A percentile compares a stretch with the other conserved stretches of the same genome.
phyloP scores from a whole-genome alignment of 2,329 filamentous ascomycete genomes.

The Acephala macrosclerotiorum region DNA sequence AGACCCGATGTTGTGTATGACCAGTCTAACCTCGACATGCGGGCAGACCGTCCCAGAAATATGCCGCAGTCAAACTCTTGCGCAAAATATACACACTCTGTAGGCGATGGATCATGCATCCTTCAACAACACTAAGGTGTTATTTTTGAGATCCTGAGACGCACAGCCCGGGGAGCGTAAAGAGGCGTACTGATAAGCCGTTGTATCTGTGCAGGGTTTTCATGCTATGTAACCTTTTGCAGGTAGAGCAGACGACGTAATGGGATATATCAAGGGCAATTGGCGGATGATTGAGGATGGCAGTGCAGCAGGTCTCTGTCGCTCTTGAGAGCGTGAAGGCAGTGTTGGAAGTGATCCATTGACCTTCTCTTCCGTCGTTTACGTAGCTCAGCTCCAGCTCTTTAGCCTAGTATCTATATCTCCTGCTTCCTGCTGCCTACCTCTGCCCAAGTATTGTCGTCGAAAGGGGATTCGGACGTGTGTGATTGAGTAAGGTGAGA shows the following conservation, averaged over 20 bases:
- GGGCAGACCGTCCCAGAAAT: neutral
- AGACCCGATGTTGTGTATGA: neutral
- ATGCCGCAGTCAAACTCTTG: neutral
- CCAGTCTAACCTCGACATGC: neutral
- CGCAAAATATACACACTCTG: constrained; percentile 10
- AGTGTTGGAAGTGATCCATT: constrained; percentile 21
- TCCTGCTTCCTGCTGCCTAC: too few relatives aligned
- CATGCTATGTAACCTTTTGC: constrained; percentile 28
- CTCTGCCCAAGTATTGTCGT: too few relatives aligned
- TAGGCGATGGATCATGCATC: constrained; percentile 11
- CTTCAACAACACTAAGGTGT: neutral
- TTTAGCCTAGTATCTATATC: too few relatives aligned
- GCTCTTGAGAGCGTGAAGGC: neutral
- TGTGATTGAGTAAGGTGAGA: too few relatives aligned
- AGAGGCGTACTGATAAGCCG: constrained; percentile 5
- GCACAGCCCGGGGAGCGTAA: constrained; percentile 19
- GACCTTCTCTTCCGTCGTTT: too few relatives aligned
- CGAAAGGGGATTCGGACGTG: too few relatives aligned
- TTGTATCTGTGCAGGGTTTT: constrained; percentile 27
- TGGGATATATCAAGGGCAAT: constrained; percentile 27
- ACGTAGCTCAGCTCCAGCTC: neutral
- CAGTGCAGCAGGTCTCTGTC: constrained; percentile 15
- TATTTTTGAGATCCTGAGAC: neutral
- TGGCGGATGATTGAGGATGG: constrained; percentile 15
- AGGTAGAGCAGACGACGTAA: constrained; percentile 23